Evolutionary conservation across 305 asterid species (phyloP).

Genomic region (Fraxinus dipetala): DNA sequence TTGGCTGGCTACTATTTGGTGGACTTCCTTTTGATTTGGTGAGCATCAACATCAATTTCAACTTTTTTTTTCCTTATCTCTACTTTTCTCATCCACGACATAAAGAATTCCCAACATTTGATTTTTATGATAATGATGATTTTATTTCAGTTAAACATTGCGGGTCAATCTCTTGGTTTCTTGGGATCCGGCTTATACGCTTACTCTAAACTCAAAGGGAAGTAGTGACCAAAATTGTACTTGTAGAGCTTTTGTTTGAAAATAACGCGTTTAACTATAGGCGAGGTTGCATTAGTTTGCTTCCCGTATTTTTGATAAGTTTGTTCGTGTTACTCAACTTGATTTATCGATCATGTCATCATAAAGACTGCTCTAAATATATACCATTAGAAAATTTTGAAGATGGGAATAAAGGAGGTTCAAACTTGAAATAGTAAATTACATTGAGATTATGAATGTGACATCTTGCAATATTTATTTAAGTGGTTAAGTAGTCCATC

Average conservation of each 20-base stretch:
- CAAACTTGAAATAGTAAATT: neutral
- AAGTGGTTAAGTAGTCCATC: neutral
- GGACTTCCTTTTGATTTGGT: constrained; percentile 31
- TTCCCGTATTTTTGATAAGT: neutral
- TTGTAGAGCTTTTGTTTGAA: neutral
- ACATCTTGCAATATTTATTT: neutral
- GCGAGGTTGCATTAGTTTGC: neutral
- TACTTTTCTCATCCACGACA: neutral
- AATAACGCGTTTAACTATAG: neutral
- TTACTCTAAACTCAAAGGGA: constrained; percentile 22
- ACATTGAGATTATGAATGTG: neutral
- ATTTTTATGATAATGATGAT: neutral
- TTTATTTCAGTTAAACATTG: constrained; percentile 23
- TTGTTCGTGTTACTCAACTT: neutral
- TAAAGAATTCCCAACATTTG: neutral
- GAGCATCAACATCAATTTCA: neutral
- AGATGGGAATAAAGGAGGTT: neutral
- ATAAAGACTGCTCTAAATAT: neutral
- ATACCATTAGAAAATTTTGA: neutral
- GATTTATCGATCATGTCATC: neutral
- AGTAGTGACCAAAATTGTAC: neutral
- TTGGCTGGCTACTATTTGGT: constrained; percentile 29
- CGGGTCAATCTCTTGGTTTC: constrained; percentile 28
- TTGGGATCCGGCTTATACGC: constrained; percentile 30
- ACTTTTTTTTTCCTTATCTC: neutral